Conservation (phyloP, 768 basidiomycete genomes). For the Rickenella mellea region DNA sequence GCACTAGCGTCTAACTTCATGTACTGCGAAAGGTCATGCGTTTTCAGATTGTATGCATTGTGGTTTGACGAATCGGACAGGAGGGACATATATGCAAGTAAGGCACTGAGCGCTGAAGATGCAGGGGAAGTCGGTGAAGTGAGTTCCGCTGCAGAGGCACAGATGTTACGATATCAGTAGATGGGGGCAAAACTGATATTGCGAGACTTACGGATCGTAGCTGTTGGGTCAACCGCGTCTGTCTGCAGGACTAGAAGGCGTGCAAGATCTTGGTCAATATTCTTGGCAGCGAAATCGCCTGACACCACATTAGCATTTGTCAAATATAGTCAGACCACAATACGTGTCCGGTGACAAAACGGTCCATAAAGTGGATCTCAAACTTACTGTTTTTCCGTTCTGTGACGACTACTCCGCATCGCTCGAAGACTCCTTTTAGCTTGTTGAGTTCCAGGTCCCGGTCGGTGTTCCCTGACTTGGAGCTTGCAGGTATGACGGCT, state of each 20-base stretch:
- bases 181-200: not conserved
- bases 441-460: slow-evolving; percentile 85
- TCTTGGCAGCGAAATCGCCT: slow-evolving; percentile 83
- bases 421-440: slow-evolving; percentile 75
- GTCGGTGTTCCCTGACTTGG: slow-evolving; percentile 60
- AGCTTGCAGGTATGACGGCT: slow-evolving; percentile 75
- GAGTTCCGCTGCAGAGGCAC: slow-evolving; percentile 54
- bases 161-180: not conserved
- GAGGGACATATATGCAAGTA: slow-evolving; percentile 76
- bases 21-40: slow-evolving; percentile 87
- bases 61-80: slow-evolving; percentile 70
- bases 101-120: slow-evolving; percentile 70
- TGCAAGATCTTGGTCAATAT: slow-evolving; percentile 71
- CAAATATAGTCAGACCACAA: too few species aligned
- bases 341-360: too few species aligned
- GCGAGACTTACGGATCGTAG: slow-evolving; percentile 41
- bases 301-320: not conserved
- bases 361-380: too few species aligned
- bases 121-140: slow-evolving; percentile 51
- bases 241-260: slow-evolving; percentile 49
- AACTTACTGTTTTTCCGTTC: slow-evolving; percentile 77
- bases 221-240: slow-evolving; percentile 34
- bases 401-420: slow-evolving; percentile 85
- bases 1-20: slow-evolving; percentile 97
- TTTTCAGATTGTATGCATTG: slow-evolving; percentile 68